These are phyloP conservation scores for Suillus bovinus DNA, from an alignment of 768 basidiomycete species.

Conservation along the genomic window DNA sequence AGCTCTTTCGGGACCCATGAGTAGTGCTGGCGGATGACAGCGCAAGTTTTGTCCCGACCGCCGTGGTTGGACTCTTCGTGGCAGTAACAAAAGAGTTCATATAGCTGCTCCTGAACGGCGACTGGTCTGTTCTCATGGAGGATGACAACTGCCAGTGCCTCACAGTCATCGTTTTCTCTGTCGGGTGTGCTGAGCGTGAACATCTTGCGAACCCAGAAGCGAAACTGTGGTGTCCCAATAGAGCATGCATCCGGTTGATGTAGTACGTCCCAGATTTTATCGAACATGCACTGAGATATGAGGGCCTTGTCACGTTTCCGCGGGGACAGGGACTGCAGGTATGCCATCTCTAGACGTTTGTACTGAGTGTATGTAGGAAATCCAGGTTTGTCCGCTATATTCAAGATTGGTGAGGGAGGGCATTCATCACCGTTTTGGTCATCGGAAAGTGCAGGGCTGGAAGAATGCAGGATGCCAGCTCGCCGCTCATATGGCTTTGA, in stretches of 20 bases:
- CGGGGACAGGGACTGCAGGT: constrained; percentile 57
- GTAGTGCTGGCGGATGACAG: constrained; percentile 65
- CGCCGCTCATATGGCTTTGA: constrained; percentile 25
- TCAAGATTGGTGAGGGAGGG: constrained; percentile 8
- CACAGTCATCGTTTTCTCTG: constrained; percentile 19
- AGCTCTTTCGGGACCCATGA: constrained; percentile 87
- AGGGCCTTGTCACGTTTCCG: constrained; percentile 69
- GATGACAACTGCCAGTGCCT: constrained; percentile 46
- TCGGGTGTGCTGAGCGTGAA: constrained; percentile 49
- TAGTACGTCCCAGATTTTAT: constrained; percentile 70
- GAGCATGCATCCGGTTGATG: constrained; percentile 48
- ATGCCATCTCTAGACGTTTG: constrained; percentile 55
- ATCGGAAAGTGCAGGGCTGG: constrained; percentile 13
- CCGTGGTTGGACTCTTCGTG: constrained; percentile 68
- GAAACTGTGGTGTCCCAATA: constrained; percentile 63
- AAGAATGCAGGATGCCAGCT: constrained; percentile 7
- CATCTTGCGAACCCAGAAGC: constrained; percentile 85
- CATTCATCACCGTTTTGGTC: neutral
- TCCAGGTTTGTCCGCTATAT: constrained; percentile 37
- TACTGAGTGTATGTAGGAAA: constrained; percentile 66
- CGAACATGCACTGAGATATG: constrained; percentile 69
- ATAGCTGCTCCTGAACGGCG: constrained; percentile 76
- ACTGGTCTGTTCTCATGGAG: constrained; percentile 74
- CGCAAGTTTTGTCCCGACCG: constrained; percentile 78
- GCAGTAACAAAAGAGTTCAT: constrained; percentile 73